Conservation (phyloP, 306 rosid genomes). For the Erythrophleum fordii region DNA sequence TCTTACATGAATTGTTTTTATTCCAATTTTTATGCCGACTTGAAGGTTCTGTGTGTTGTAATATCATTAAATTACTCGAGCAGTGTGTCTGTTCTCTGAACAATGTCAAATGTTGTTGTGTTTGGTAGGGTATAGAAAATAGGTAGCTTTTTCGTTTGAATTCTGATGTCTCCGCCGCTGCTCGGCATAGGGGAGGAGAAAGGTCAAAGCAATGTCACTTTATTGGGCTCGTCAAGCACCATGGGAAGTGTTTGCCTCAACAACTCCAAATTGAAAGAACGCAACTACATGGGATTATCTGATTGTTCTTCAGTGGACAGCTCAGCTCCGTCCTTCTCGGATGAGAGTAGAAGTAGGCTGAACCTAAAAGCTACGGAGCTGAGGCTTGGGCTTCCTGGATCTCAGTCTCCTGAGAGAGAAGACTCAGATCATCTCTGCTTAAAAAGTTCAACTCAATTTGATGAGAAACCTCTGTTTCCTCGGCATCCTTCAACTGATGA, state of each 20-base stretch:
- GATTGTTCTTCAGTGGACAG: conserved; percentile 76
- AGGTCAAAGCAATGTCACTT: conserved; percentile 62
- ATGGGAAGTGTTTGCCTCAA: conserved; percentile 55
- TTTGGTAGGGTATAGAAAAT: conserved; percentile 40
- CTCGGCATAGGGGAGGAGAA: conserved; percentile 64
- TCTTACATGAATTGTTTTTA: conserved; percentile 25
- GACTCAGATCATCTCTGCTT: conserved; percentile 49
- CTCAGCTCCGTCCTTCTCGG: conserved; percentile 51
- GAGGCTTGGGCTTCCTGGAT: conserved; percentile 91
- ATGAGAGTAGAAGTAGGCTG: conserved; percentile 54
- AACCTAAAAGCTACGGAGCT: conserved; percentile 90
- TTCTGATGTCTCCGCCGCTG: conserved; percentile 65
- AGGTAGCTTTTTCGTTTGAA: conserved; percentile 37
- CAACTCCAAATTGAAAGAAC: conserved; percentile 65
- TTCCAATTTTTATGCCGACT: neutral
- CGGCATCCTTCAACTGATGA: conserved; percentile 63
- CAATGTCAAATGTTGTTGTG: conserved; percentile 29
- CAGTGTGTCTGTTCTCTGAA: neutral
- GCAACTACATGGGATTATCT: conserved; percentile 79
- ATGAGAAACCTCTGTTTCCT: conserved; percentile 73
- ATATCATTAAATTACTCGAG: neutral
- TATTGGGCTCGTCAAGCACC: conserved; percentile 63
- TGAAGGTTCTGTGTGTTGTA: neutral
- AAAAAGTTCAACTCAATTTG: conserved; percentile 58
- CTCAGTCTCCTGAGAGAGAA: conserved; percentile 70